Percentiles rank a stretch among this genome's conserved stretches.
These are phyloP conservation scores for Coffea canephora DNA, from an alignment of 257 asterid species.

Conservation along the genomic window DNA sequence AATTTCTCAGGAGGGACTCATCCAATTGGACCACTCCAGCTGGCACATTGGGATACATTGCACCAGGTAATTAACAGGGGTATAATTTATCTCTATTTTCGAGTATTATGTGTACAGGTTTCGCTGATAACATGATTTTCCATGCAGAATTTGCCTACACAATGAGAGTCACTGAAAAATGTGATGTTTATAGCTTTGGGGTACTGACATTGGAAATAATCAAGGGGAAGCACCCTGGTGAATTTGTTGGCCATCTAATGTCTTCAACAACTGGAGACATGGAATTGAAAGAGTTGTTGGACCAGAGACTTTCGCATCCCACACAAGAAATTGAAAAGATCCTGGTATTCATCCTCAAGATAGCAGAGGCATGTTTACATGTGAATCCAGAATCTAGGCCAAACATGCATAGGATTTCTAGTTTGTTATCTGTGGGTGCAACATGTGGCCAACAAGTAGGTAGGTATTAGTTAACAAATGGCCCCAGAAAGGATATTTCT, in stretches of 20 bases:
- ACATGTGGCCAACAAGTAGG: neutral
- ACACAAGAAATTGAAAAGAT: conserved; percentile 11
- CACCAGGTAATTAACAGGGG: conserved; percentile 30
- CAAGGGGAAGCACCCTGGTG: conserved; percentile 30
- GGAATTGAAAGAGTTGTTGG: conserved; percentile 17
- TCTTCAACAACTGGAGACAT: neutral
- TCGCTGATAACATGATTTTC: neutral
- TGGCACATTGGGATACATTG: conserved; percentile 43
- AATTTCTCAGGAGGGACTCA: conserved; percentile 25
- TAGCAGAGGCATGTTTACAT: conserved; percentile 29
- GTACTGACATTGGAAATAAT: conserved; percentile 38
- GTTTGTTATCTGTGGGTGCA: conserved; percentile 12
- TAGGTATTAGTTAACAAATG: too few species aligned
- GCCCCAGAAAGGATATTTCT: too few species aligned
- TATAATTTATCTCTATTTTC: neutral
- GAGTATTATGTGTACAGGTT: neutral
- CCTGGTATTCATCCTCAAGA: conserved; percentile 15
- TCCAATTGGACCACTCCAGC: conserved; percentile 31
- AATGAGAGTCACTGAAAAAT: conserved; percentile 22
- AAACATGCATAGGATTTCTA: conserved; percentile 32
- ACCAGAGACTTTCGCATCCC: conserved; percentile 14
- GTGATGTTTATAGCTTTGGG: conserved; percentile 48
- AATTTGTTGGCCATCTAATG: neutral
- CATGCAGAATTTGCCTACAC: conserved; percentile 32
- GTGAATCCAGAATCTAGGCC: conserved; percentile 33